Percentiles rank a stretch among this genome's conserved stretches.
These are phyloP conservation scores for Acanthamoeba sp. DNA, from an alignment of 208 protist genomes.

Conservation along the genomic window DNA sequence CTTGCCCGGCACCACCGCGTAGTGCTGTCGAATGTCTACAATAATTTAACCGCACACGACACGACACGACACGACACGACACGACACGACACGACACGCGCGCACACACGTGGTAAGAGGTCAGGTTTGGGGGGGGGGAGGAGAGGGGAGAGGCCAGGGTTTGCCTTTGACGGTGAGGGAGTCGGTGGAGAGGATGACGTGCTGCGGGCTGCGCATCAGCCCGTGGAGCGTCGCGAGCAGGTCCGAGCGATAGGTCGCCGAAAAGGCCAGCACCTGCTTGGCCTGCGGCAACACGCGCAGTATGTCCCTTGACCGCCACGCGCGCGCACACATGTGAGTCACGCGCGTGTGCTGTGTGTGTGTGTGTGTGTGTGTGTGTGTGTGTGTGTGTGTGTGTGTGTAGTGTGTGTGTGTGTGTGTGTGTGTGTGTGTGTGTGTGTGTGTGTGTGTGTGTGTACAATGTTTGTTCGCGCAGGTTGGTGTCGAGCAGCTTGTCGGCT, in stretches of 20 bases:
- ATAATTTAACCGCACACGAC: no score
- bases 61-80: neutral
- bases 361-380: neutral
- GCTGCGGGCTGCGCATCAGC: slow-evolving; percentile 7
- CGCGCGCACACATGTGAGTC: neutral
- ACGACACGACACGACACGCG: neutral
- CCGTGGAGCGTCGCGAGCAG: slow-evolving; percentile 18
- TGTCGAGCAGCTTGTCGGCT: slow-evolving; percentile 46
- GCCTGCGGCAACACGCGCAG: neutral
- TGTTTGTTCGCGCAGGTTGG: neutral
- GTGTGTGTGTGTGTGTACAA: neutral
- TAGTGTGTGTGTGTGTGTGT: neutral
- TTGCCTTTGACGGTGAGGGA: neutral
- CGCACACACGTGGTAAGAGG: no score
- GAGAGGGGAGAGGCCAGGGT: no score
- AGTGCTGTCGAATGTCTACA: slow-evolving; percentile 13
- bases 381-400: neutral
- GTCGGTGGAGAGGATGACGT: slow-evolving; percentile 14
- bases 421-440: neutral
- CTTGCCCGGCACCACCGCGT: neutral
- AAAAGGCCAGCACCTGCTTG: slow-evolving; percentile 24
- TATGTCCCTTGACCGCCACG: neutral
- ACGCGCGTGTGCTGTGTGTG: neutral
- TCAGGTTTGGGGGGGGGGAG: no score
- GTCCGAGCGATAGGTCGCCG: slow-evolving; percentile 30